These are phyloP conservation scores for Selaginella tamariscina DNA, from an alignment of 75 land plant species.

Conservation along the genomic window DNA sequence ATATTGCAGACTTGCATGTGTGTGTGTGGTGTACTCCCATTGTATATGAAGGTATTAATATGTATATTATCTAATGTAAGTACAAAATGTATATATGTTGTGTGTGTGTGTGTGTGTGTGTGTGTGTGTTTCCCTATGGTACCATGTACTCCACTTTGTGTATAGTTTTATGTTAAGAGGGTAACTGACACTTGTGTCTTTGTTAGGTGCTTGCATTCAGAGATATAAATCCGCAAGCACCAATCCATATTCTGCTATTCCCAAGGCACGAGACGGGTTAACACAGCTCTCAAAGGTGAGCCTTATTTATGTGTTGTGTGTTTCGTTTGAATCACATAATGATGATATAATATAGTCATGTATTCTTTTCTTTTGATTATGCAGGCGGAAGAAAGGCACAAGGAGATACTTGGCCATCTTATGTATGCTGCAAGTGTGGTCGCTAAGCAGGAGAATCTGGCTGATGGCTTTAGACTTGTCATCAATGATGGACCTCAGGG, in stretches of 20 bases:
- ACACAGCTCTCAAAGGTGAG: conserved; percentile 7
- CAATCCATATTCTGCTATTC: not conserved
- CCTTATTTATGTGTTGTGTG: conserved; percentile 3
- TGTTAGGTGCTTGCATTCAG: conserved; percentile 5
- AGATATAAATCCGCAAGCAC: conserved; percentile 2
- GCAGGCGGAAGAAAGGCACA: conserved; percentile 12
- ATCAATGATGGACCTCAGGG: conserved; percentile 12
- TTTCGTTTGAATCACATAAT: not conserved
- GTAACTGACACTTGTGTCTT: not conserved
- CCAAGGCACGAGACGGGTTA: conserved; percentile 1
- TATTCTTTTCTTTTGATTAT: not conserved
- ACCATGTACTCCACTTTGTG: not conserved
- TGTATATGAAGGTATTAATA: not conserved
- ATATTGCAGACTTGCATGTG: not conserved
- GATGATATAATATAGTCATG: not conserved
- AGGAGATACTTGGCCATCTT: not conserved
- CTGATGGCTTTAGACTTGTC: conserved; percentile 4
- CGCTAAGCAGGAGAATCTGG: conserved; percentile 1
- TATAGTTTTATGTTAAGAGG: not conserved
- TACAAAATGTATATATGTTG: not conserved
- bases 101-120: not conserved
- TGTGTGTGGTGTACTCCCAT: not conserved
- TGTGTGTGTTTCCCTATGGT: not conserved
- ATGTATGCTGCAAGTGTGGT: conserved; percentile 3
- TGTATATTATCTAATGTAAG: not conserved